Conservation (phyloP, 306 rosid species). For the Vicia faba region DNA sequence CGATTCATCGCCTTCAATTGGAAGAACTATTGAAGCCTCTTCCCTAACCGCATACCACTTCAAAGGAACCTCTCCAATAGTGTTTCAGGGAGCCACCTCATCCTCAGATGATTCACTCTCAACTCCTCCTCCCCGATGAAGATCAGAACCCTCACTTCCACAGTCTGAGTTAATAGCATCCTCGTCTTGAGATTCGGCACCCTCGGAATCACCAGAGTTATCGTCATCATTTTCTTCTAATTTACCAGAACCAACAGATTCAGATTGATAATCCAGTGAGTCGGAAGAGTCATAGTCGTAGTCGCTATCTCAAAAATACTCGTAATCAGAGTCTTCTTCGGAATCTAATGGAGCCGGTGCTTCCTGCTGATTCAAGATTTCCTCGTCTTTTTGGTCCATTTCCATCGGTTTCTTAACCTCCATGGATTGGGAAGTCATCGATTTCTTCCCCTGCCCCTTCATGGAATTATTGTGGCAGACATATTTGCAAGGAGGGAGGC, state of each 20-base stretch:
- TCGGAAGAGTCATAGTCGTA: background rate
- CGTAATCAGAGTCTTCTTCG: background rate
- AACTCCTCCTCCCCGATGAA: constrained; percentile 39
- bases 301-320: background rate
- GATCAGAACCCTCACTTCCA: constrained; percentile 49
- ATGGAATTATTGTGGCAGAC: too few species aligned
- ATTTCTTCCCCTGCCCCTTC: too few species aligned
- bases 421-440: too few species aligned
- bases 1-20: too few species aligned
- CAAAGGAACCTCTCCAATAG: too few species aligned
- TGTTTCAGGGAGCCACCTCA: constrained; percentile 53
- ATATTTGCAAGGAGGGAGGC: too few species aligned
- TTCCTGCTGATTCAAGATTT: background rate
- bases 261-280: background rate
- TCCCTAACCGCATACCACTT: too few species aligned
- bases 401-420: too few species aligned
- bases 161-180: constrained; percentile 40
- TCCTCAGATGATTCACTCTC: constrained; percentile 98
- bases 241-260: background rate
- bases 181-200: constrained; percentile 24
- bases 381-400: background rate
- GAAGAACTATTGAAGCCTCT: too few species aligned
- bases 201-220: background rate
- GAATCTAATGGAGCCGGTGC: background rate
- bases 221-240: background rate